Conservation (phyloP, 495 filamentous ascomycete genomes). For the Annulohypoxylon maeteangense region DNA sequence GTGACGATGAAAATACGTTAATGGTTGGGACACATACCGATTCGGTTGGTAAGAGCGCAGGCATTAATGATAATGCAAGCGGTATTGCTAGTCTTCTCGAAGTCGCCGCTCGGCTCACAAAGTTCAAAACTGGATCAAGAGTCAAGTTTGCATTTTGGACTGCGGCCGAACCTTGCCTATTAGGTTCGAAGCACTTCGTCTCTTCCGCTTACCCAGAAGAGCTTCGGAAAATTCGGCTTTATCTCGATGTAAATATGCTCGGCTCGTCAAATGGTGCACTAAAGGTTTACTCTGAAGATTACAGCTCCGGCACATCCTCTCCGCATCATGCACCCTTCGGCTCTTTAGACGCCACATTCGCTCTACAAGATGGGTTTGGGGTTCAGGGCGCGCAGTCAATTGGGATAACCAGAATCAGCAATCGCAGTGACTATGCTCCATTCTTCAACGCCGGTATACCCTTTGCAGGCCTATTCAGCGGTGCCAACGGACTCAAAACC, state of each 20-base stretch:
- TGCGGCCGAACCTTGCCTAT: slow-evolving; percentile 64
- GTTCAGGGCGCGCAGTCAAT: slow-evolving; percentile 42
- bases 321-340: slow-evolving; percentile 52
- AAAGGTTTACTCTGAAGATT: slow-evolving; percentile 69
- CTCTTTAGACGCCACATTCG: slow-evolving; percentile 62
- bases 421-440: slow-evolving; percentile 47
- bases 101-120: slow-evolving; percentile 64
- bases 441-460: slow-evolving; percentile 41
- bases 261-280: slow-evolving; percentile 70
- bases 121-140: slow-evolving; percentile 64
- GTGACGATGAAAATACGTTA: slow-evolving; percentile 66
- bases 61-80: slow-evolving; percentile 73
- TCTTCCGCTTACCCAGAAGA: slow-evolving; percentile 54
- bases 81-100: slow-evolving; percentile 68
- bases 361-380: slow-evolving; percentile 62
- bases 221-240: slow-evolving; percentile 63
- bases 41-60: slow-evolving; percentile 63
- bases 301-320: slow-evolving; percentile 39
- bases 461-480: slow-evolving; percentile 55
- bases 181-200: slow-evolving; percentile 67
- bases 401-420: slow-evolving; percentile 50
- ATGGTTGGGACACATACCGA: slow-evolving; percentile 69
- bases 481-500: slow-evolving; percentile 53
- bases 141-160: slow-evolving; percentile 72
- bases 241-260: slow-evolving; percentile 76